These are phyloP conservation scores for Neckera pumila DNA, from an alignment of 225 moss, liverwort and hornwort genomes.

Conservation along the genomic window DNA sequence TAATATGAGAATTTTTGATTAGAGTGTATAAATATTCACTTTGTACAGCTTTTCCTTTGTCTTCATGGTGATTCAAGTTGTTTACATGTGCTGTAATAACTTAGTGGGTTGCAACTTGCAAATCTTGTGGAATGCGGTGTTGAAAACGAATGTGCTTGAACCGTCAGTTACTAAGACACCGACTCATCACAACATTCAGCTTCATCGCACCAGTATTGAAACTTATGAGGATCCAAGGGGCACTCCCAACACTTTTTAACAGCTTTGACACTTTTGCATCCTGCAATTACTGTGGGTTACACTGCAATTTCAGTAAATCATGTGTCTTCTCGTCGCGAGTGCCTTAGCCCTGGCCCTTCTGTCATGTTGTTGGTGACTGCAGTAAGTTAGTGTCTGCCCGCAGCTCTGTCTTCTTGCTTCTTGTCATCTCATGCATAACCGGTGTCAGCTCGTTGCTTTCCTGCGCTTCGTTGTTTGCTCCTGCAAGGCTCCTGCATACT, in stretches of 20 bases:
- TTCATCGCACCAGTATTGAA: neutral
- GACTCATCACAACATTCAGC: neutral
- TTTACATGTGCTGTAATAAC: neutral
- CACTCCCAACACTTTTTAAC: neutral
- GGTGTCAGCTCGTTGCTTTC: neutral
- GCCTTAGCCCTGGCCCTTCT: neutral
- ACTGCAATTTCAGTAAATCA: neutral
- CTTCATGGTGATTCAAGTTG: no score
- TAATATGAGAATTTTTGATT: slow-evolving; percentile 8
- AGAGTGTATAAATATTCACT: neutral
- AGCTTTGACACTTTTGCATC: neutral
- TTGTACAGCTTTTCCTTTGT: neutral
- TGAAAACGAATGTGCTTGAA: neutral
- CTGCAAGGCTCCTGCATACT: neutral
- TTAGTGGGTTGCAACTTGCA: neutral
- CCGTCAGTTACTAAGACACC: neutral
- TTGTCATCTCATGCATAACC: neutral
- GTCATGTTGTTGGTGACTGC: neutral
- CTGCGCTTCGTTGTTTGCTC: neutral
- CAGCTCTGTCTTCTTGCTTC: neutral
- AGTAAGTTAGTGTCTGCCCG: neutral
- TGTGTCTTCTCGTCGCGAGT: neutral
- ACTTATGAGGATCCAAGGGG: neutral
- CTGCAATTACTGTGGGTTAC: neutral
- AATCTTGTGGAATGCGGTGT: neutral